Conservation (phyloP, 2,329 filamentous ascomycete genomes). For the Cylindrodendrum hubeiense region DNA sequence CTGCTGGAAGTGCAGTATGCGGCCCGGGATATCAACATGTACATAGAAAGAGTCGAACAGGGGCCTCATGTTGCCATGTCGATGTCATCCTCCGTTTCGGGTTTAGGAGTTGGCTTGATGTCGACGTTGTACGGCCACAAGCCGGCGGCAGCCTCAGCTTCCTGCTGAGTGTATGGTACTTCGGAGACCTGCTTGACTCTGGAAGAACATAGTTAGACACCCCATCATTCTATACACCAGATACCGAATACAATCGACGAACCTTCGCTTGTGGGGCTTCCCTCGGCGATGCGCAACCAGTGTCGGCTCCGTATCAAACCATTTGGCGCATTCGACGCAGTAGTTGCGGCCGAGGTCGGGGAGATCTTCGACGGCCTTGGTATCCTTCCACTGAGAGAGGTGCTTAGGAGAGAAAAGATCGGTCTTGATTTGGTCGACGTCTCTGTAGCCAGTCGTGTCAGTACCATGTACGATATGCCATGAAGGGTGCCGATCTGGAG, state of each 20-base stretch:
- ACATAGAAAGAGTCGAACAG: conserved; percentile 15
- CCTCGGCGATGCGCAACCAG: conserved; percentile 82
- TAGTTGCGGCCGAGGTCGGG: conserved; percentile 89
- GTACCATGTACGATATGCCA: background rate
- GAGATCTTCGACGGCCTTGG: conserved; percentile 86
- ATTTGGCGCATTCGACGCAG: conserved; percentile 94
- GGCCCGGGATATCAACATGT: conserved; percentile 6
- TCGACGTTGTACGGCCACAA: conserved; percentile 76
- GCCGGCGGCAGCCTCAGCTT: conserved; percentile 85
- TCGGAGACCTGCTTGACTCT: conserved; percentile 87
- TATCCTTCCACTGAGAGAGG: conserved; percentile 80
- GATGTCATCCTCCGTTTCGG: conserved; percentile 43
- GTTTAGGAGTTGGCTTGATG: conserved; percentile 37
- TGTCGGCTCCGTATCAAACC: conserved; percentile 89
- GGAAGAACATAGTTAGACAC: conserved; percentile 38
- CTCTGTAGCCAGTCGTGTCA: conserved; percentile 66
- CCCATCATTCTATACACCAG: background rate
- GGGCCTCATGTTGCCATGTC: conserved; percentile 50
- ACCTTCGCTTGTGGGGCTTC: conserved; percentile 93
- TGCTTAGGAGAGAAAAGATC: conserved; percentile 86
- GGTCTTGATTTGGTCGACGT: conserved; percentile 90
- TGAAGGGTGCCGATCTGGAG: background rate
- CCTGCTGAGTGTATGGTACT: conserved; percentile 87
- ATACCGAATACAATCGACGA: conserved; percentile 25
- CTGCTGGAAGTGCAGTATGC: background rate